Evolutionary conservation across 2,329 filamentous ascomycete genomes (phyloP).

Genomic region (Colletotrichum caudatum): DNA sequence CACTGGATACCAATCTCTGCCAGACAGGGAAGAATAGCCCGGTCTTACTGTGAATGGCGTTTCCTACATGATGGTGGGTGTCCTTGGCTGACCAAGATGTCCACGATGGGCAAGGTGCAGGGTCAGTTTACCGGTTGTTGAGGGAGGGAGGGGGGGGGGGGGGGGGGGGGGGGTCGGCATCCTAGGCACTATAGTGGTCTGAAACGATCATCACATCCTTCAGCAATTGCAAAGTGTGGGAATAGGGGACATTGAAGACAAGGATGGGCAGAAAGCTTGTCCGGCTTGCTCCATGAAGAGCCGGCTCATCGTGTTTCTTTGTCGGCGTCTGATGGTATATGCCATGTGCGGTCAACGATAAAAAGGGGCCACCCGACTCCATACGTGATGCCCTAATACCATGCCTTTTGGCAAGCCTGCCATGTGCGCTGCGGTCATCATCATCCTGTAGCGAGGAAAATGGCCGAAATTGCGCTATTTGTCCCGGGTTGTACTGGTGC

Average conservation of each 20-base stretch:
- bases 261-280: background rate
- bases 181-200: background rate
- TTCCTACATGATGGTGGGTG: conserved; percentile 11
- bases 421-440: background rate
- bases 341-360: background rate
- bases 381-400: background rate
- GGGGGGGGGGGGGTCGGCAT: background rate
- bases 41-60: conserved; percentile 1
- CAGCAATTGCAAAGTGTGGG: background rate
- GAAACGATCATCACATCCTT: background rate
- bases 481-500: no score
- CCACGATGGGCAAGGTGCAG: conserved; percentile 7
- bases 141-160: no score
- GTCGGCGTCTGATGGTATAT: background rate
- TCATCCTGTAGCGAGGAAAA: background rate
- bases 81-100: background rate
- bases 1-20: background rate
- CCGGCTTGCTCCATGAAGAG: background rate
- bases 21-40: background rate
- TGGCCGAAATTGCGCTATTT: background rate
- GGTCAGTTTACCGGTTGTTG: background rate
- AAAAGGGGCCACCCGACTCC: background rate
- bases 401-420: background rate
- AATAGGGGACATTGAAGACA: background rate
- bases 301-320: background rate